Evolutionary conservation across 2,329 filamentous ascomycete genomes (phyloP).

Genomic region (Nemania sp.): DNA sequence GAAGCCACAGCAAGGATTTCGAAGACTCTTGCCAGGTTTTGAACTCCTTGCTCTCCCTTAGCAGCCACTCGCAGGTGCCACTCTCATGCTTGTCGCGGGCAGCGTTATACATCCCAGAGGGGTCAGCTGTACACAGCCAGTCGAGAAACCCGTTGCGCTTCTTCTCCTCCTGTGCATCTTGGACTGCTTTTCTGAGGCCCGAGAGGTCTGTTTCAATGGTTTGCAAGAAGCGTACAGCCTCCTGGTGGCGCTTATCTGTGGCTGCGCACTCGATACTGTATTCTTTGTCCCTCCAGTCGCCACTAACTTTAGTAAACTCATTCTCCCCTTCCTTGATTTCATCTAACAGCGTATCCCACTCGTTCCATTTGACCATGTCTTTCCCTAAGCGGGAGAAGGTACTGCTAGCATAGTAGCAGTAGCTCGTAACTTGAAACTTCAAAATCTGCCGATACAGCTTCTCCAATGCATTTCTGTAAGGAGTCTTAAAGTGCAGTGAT

Average conservation of each 20-base stretch:
- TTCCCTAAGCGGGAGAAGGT: neutral
- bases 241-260: neutral
- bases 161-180: neutral
- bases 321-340: neutral
- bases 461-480: constrained; percentile 8
- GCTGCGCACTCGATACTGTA: neutral
- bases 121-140: constrained; percentile 8
- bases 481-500: neutral
- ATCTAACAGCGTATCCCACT: constrained; percentile 10
- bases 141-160: neutral
- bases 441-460: constrained; percentile 17
- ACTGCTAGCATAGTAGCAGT: constrained; percentile 17
- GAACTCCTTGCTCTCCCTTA: constrained; percentile 6
- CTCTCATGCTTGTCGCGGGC: constrained; percentile 9
- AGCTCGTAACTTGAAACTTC: constrained; percentile 14
- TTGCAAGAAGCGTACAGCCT: constrained; percentile 9
- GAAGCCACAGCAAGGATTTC: constrained; percentile 17
- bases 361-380: constrained; percentile 15
- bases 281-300: constrained; percentile 5
- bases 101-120: constrained; percentile 15
- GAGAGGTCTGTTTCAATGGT: neutral
- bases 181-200: constrained; percentile 6
- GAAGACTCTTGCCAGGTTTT: constrained; percentile 13
- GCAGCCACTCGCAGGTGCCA: constrained; percentile 14
- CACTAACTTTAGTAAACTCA: neutral